phyloP scores from a whole-genome alignment of 116 monocot genomes.

The Dioscorea cayenensis region DNA sequence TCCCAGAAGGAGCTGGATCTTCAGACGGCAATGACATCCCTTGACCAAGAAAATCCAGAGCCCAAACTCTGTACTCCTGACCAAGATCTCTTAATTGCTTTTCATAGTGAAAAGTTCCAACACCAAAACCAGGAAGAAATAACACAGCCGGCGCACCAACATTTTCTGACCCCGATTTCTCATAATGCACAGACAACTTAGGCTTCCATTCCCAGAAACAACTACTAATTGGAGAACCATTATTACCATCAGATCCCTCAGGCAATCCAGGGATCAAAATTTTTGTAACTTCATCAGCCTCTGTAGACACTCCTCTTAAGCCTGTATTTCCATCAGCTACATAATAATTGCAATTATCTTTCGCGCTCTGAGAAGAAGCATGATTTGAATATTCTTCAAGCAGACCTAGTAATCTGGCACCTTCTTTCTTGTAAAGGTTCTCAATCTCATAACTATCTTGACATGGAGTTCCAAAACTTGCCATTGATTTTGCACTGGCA shows the following conservation, averaged over 20 bases:
- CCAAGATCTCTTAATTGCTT: conserved; percentile 95
- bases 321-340: conserved; percentile 33
- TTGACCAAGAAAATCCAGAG: conserved; percentile 94
- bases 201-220: conserved; percentile 90
- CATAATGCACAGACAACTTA: conserved; percentile 78
- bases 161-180: conserved; percentile 69
- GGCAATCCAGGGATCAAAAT: conserved; percentile 54
- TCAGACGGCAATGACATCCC: conserved; percentile 81
- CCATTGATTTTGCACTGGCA: conserved; percentile 1
- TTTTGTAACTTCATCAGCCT: conserved; percentile 30
- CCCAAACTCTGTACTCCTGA: conserved; percentile 79
- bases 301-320: conserved; percentile 20
- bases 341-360: conserved; percentile 11
- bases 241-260: conserved; percentile 24
- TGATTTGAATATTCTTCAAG: conserved; percentile 12
- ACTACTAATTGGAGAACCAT: conserved; percentile 46
- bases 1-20: conserved; percentile 56
- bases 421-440: conserved; percentile 14
- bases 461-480: neutral
- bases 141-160: conserved; percentile 51
- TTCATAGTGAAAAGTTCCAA: conserved; percentile 89
- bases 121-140: conserved; percentile 95
- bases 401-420: conserved; percentile 14
- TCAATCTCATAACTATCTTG: conserved; percentile 3
- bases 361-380: neutral